phyloP scores from a whole-genome alignment of 768 basidiomycete genomes.

The Mycena floridula region DNA sequence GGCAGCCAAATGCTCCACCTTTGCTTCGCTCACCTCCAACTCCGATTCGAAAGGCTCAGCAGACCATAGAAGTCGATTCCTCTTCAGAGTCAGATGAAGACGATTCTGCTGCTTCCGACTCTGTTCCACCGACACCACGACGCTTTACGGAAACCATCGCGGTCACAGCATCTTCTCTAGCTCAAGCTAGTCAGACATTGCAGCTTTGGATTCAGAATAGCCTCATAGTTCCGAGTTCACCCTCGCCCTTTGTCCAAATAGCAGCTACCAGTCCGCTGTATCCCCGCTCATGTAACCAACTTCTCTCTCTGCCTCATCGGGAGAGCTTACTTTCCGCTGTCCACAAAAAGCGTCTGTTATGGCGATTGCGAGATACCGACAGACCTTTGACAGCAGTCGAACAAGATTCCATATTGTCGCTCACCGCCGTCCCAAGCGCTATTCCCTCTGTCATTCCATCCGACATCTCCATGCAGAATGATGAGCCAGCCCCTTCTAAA shows the following conservation, averaged over 20 bases:
- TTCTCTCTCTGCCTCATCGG: conserved; percentile 25
- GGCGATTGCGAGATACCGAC: conserved; percentile 30
- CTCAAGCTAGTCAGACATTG: conserved; percentile 32
- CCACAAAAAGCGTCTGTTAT: conserved; percentile 46
- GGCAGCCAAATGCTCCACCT: conserved; percentile 23
- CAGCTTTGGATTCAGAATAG: conserved; percentile 39
- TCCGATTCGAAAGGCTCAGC: conserved; percentile 2
- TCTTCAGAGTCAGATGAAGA: conserved; percentile 31
- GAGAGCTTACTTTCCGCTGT: conserved; percentile 38
- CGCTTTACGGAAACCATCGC: no score
- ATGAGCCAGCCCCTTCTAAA: conserved; percentile 9
- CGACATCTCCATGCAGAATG: conserved; percentile 6
- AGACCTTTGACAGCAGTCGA: conserved; percentile 31
- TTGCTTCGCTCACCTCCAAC: conserved; percentile 15
- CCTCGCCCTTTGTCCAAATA: conserved; percentile 44
- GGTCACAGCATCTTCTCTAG: conserved; percentile 18
- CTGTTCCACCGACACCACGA: conserved; percentile 1
- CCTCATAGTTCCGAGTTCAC: conserved; percentile 31
- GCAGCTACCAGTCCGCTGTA: conserved; percentile 30
- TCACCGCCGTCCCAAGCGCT: conserved; percentile 20
- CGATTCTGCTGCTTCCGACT: conserved; percentile 8
- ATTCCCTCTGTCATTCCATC: conserved; percentile 10
- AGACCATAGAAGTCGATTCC: conserved; percentile 26
- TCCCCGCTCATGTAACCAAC: conserved; percentile 51
- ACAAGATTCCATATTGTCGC: conserved; percentile 33